Evolutionary conservation across 2,329 filamentous ascomycete species (phyloP).

Genomic region (Fusarium stilboides): DNA sequence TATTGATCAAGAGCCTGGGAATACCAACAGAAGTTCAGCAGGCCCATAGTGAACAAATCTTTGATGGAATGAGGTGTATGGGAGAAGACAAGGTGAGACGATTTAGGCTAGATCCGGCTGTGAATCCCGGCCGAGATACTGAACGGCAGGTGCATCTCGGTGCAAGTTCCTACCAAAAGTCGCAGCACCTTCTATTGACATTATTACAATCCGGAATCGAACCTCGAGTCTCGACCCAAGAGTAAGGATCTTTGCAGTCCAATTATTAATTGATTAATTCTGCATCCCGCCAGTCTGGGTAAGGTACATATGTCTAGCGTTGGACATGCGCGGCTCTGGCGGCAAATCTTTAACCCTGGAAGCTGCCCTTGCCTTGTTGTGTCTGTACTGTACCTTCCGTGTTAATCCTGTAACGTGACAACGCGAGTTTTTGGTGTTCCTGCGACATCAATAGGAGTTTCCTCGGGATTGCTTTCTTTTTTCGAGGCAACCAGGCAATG

Average conservation of each 20-base stretch:
- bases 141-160: constrained; percentile 21
- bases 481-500: neutral
- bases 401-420: constrained; percentile 20
- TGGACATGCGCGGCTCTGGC: constrained; percentile 44
- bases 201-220: constrained; percentile 1
- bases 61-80: constrained; percentile 29
- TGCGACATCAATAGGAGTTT: constrained; percentile 27
- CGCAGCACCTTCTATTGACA: constrained; percentile 25
- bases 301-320: constrained; percentile 13
- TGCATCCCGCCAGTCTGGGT: constrained; percentile 30
- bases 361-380: neutral
- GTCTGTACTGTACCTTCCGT: constrained; percentile 17
- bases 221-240: constrained; percentile 24
- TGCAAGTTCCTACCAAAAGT: constrained; percentile 20
- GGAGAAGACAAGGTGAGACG: constrained; percentile 47
- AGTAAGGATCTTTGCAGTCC: constrained; percentile 29
- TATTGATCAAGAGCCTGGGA: neutral
- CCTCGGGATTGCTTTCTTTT: constrained; percentile 36
- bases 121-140: constrained; percentile 33
- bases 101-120: constrained; percentile 47
- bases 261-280: constrained; percentile 17
- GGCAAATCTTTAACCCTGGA: constrained; percentile 36
- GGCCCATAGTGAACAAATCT: constrained; percentile 9
- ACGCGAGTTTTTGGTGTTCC: constrained; percentile 18
- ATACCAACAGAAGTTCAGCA: constrained; percentile 7